A percentile compares a stretch with the other conserved stretches of the same genome.
phyloP scores from a whole-genome alignment of 2,329 filamentous ascomycete species.

The Diaporthe velutina region DNA sequence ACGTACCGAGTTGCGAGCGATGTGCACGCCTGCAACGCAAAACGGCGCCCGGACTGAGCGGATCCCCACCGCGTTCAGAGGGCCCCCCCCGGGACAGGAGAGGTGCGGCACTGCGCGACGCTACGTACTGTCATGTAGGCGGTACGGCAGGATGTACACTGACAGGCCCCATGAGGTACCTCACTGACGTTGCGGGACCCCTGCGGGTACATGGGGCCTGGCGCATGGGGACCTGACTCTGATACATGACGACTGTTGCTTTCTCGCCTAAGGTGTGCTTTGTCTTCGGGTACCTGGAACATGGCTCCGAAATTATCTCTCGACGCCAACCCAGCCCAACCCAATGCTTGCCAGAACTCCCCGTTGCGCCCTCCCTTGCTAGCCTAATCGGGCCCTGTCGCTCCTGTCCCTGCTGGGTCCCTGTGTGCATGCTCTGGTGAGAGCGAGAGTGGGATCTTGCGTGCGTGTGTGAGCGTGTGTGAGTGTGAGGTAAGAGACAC shows the following conservation, averaged over 20 bases:
- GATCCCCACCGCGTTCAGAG: constrained; percentile 31
- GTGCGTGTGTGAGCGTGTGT: not conserved
- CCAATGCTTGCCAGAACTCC: constrained; percentile 17
- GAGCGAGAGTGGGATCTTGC: not conserved
- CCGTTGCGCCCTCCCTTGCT: constrained; percentile 30
- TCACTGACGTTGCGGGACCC: constrained; percentile 7
- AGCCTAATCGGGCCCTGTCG: constrained; percentile 24
- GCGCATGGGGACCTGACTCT: constrained; percentile 36
- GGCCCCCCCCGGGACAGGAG: not conserved
- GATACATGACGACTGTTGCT: constrained; percentile 38
- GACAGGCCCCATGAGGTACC: constrained; percentile 22
- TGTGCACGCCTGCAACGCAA: constrained; percentile 18
- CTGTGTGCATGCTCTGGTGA: not conserved
- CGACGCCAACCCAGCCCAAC: constrained; percentile 32
- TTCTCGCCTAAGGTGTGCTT: constrained; percentile 38
- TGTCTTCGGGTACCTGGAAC: constrained; percentile 39
- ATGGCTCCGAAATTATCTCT: constrained; percentile 31
- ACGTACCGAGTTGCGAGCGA: constrained; percentile 30
- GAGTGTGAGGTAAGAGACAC: constrained; percentile 4
- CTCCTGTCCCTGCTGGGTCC: constrained; percentile 7
- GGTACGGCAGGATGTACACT: constrained; percentile 15
- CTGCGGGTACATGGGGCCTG: constrained; percentile 36
- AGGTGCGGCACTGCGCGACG: not conserved
- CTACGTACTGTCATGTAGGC: constrained; percentile 3
- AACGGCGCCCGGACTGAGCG: constrained; percentile 35